phyloP scores from a whole-genome alignment of 164 flowering plant species.

The Vitis cinerea region DNA sequence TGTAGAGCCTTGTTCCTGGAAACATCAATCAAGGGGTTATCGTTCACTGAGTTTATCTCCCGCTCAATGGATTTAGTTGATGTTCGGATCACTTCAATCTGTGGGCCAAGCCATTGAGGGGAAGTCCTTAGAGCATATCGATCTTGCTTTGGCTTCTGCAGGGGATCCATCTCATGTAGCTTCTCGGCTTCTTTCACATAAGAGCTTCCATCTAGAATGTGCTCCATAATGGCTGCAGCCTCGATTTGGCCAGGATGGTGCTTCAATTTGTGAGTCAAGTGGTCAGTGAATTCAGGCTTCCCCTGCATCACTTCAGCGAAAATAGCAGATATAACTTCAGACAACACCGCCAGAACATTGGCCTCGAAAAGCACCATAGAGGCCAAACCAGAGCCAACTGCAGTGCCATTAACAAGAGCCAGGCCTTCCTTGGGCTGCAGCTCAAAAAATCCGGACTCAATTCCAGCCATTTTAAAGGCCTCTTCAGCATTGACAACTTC shows the following conservation, averaged over 20 bases:
- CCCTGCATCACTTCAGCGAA: conserved; percentile 52
- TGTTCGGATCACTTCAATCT: conserved; percentile 38
- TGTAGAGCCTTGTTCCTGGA: conserved; percentile 48
- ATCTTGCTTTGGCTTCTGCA: conserved; percentile 47
- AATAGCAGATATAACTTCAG: conserved; percentile 36
- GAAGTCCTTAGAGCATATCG: conserved; percentile 47
- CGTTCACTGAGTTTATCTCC: conserved; percentile 48
- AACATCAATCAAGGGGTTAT: conserved; percentile 45
- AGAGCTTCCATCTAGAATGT: conserved; percentile 38
- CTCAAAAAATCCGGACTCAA: conserved; percentile 33
- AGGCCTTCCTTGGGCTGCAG: conserved; percentile 53
- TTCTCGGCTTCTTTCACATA: conserved; percentile 34
- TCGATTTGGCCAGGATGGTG: conserved; percentile 53
- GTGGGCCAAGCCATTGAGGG: conserved; percentile 50
- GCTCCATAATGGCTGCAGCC: conserved; percentile 54
- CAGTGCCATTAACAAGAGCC: conserved; percentile 45
- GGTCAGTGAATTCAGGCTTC: conserved; percentile 46
- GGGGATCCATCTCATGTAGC: conserved; percentile 34
- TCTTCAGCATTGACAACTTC: conserved; percentile 24
- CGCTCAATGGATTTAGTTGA: conserved; percentile 44
- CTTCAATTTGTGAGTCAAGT: conserved; percentile 42
- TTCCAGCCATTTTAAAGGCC: conserved; percentile 32
- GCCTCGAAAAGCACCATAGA: conserved; percentile 42
- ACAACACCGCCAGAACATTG: conserved; percentile 29
- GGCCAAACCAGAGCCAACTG: conserved; percentile 47